These are phyloP conservation scores for Podaxis carcinomalis DNA, from an alignment of 768 basidiomycete species.

Conservation along the genomic window DNA sequence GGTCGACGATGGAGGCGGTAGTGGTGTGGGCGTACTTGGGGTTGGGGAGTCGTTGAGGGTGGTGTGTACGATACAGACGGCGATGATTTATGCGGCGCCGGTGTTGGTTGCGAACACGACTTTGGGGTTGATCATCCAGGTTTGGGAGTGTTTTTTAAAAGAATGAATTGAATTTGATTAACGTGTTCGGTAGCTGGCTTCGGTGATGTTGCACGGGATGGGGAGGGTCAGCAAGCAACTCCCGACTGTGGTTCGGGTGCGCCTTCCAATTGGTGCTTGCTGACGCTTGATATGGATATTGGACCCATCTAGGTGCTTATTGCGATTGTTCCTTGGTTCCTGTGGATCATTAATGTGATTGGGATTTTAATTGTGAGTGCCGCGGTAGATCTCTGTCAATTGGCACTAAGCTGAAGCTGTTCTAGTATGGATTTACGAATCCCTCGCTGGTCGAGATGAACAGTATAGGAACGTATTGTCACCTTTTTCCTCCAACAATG, in stretches of 20 bases:
- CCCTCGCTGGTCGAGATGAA: slow-evolving; percentile 1
- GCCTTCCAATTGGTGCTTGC: not conserved
- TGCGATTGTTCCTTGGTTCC: slow-evolving; percentile 1
- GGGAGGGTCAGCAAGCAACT: not conserved
- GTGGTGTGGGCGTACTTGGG: not conserved
- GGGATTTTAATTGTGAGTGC: not conserved
- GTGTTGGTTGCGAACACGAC: slow-evolving; percentile 1
- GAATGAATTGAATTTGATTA: not conserved
- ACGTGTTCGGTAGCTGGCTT: not conserved
- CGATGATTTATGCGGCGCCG: slow-evolving; percentile 5
- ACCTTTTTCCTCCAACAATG: not conserved
- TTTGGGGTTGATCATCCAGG: slow-evolving; percentile 7
- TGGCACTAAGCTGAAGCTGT: not conserved
- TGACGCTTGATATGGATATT: not conserved
- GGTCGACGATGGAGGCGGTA: not conserved
- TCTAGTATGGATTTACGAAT: not conserved
- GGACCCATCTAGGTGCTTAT: not conserved
- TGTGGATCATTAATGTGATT: not conserved
- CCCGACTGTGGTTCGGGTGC: not conserved
- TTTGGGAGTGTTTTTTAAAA: not conserved
- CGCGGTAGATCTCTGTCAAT: not conserved
- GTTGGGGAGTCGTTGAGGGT: not conserved
- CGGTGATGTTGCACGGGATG: slow-evolving; percentile 1
- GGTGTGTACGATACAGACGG: slow-evolving; percentile 3
- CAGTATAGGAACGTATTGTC: slow-evolving; percentile 1